Conservation (phyloP, 139 green algal species). For the Chlamydomonas eustigma region DNA sequence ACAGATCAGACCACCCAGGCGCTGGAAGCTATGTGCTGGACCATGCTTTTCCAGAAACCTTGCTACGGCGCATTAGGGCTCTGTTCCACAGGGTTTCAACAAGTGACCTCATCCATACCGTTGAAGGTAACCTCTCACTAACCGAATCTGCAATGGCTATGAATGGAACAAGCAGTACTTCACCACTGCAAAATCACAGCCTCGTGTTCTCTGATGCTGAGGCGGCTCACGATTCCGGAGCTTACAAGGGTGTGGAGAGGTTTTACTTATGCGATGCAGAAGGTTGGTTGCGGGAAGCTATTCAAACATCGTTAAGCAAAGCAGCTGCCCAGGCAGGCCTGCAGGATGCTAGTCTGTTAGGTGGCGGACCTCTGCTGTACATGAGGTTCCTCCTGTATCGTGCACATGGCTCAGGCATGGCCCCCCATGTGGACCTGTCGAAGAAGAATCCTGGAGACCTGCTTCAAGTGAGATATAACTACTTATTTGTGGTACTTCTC, state of each 20-base stretch:
- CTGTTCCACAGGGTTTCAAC: neutral
- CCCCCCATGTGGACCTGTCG: conserved; percentile 8
- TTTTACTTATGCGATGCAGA: neutral
- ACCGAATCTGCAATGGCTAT: neutral
- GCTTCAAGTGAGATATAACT: too few relatives aligned
- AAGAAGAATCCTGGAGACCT: neutral
- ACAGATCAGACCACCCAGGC: neutral
- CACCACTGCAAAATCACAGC: neutral
- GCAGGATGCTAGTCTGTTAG: too few relatives aligned
- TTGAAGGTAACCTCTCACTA: neutral
- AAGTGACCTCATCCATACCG: neutral
- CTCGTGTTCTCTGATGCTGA: too few relatives aligned
- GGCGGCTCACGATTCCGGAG: neutral
- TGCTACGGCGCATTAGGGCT: neutral
- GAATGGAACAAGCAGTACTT: neutral
- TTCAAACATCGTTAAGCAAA: neutral
- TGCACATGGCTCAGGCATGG: neutral
- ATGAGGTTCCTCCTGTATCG: conserved; percentile 2
- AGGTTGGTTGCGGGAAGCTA: neutral
- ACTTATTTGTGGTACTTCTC: too few relatives aligned
- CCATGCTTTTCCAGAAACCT: neutral
- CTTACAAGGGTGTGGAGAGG: neutral
- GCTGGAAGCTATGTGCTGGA: neutral
- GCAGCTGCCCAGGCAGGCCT: neutral
- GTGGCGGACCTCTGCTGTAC: neutral